Evolutionary conservation across 2,329 filamentous ascomycete species (phyloP).

Genomic region (Drechslerella stenobrocha): DNA sequence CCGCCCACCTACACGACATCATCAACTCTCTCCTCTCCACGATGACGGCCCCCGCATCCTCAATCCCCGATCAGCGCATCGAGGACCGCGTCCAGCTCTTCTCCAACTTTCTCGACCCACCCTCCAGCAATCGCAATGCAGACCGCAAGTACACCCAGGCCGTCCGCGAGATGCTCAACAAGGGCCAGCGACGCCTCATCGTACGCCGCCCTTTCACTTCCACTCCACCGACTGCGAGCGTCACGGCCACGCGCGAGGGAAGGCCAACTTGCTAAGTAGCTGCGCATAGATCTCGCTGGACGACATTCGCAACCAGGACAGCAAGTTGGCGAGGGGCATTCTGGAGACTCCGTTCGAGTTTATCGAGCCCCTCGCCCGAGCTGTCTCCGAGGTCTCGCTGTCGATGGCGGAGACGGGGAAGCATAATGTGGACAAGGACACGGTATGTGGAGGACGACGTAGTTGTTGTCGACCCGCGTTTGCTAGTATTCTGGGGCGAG

Average conservation of each 20-base stretch:
- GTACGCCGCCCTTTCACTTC: slow-evolving; percentile 66
- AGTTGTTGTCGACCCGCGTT: background rate
- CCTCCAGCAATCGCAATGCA: slow-evolving; percentile 37
- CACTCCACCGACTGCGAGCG: slow-evolving; percentile 43
- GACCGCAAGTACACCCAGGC: slow-evolving; percentile 53
- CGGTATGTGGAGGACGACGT: slow-evolving; percentile 57
- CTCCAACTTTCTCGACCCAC: slow-evolving; percentile 51
- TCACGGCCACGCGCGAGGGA: background rate
- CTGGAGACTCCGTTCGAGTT: slow-evolving; percentile 87
- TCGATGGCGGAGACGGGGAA: slow-evolving; percentile 75
- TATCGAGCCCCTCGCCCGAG: slow-evolving; percentile 82
- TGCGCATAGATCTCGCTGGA: slow-evolving; percentile 37
- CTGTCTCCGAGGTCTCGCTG: slow-evolving; percentile 83
- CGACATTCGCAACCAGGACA: slow-evolving; percentile 38
- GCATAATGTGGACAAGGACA: slow-evolving; percentile 75
- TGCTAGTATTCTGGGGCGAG: slow-evolving; percentile 8
- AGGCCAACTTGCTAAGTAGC: background rate
- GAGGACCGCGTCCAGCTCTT: slow-evolving; percentile 51
- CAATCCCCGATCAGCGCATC: slow-evolving; percentile 31
- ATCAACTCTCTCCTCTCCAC: background rate
- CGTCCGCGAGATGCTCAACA: slow-evolving; percentile 66
- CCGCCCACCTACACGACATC: background rate
- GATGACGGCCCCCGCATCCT: slow-evolving; percentile 32
- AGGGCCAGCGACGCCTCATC: slow-evolving; percentile 66
- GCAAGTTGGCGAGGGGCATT: slow-evolving; percentile 62